Percentiles rank a stretch among this genome's conserved stretches.
These are phyloP conservation scores for Hammondia hammondi DNA, from an alignment of 169 alveolate species.

Conservation along the genomic window DNA sequence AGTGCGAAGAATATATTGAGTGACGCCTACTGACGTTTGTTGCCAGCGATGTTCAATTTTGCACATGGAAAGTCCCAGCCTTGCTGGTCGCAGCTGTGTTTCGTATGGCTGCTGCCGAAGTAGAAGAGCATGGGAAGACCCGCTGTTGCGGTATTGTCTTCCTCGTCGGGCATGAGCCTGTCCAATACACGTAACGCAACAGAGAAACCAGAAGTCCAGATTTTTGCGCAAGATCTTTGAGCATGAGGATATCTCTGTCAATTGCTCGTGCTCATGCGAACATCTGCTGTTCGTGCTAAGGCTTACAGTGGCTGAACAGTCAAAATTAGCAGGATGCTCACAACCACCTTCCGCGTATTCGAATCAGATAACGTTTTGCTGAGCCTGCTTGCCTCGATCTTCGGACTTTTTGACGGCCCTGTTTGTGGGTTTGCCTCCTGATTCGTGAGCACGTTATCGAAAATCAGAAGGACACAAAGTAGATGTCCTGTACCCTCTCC, in stretches of 20 bases:
- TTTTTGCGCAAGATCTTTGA: neutral
- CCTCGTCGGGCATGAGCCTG: slow-evolving; percentile 50
- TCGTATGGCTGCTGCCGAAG: slow-evolving; percentile 69
- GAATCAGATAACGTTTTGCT: slow-evolving; percentile 84
- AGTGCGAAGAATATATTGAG: too few species aligned
- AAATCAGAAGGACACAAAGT: neutral
- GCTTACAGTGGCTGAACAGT: slow-evolving; percentile 79
- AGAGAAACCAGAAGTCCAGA: neutral
- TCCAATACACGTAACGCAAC: neutral
- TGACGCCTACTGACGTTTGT: neutral
- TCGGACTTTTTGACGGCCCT: neutral
- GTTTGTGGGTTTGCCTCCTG: neutral
- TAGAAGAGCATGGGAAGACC: slow-evolving; percentile 82
- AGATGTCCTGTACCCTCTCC: too few species aligned
- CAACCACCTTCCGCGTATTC: slow-evolving; percentile 83
- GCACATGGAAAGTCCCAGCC: neutral
- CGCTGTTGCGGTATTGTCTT: slow-evolving; percentile 67
- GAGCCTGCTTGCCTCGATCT: slow-evolving; percentile 75
- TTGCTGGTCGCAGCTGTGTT: neutral
- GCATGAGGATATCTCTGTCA: too few species aligned
- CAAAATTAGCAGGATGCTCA: slow-evolving; percentile 81
- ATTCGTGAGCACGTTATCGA: neutral
- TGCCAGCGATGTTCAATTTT: neutral
- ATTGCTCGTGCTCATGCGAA: too few species aligned
- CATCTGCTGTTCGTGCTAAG: too few species aligned